Conservation (phyloP, 441 rosid species). For the Euphorbia celastroides region DNA sequence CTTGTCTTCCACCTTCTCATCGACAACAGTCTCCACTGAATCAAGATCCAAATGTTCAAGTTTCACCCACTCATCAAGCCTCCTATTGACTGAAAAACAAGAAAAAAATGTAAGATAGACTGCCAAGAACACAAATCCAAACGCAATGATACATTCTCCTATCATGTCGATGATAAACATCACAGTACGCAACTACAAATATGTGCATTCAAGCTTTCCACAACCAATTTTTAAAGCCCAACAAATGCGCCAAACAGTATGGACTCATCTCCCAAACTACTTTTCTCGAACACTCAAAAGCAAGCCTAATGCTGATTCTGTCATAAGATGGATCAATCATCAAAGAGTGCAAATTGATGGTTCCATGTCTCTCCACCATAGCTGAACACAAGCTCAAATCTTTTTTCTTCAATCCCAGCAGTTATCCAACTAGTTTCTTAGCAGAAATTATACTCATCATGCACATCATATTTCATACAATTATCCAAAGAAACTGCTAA, state of each 20-base stretch:
- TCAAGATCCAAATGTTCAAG: slow-evolving; percentile 91
- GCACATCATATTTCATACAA: background rate
- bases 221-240: background rate
- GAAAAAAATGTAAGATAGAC: background rate
- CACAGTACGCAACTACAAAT: background rate
- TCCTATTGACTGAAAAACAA: slow-evolving; percentile 66
- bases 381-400: background rate
- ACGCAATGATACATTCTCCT: background rate
- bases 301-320: background rate
- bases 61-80: slow-evolving; percentile 99
- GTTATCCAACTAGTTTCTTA: background rate
- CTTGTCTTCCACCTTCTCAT: slow-evolving; percentile 99
- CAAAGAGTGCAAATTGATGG: background rate
- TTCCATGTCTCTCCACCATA: background rate
- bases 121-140: background rate
- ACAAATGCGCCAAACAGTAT: background rate
- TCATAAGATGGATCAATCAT: background rate
- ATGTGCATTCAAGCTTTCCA: background rate
- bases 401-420: background rate
- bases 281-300: background rate
- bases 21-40: slow-evolving; percentile 90
- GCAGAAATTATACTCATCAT: background rate
- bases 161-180: background rate
- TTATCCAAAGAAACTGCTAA: too few relatives aligned
- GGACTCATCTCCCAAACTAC: background rate